These are phyloP conservation scores for Phytophthora idaei DNA, from an alignment of 352 stramenopile genomes.

Conservation along the genomic window DNA sequence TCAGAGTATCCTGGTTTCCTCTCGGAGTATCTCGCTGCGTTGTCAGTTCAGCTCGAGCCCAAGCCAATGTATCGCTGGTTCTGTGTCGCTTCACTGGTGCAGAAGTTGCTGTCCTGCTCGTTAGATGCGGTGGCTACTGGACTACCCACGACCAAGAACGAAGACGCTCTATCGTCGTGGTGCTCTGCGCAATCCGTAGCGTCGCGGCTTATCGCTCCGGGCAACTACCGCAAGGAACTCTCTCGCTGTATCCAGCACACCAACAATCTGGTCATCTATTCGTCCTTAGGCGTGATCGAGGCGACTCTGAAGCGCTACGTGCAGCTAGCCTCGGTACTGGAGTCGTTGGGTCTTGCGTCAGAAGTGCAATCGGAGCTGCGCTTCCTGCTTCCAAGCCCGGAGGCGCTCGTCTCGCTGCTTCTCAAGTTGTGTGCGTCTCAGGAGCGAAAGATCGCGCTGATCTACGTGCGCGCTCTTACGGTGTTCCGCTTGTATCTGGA, in stretches of 20 bases:
- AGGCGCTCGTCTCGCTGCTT: conserved; percentile 80
- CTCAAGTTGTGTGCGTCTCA: conserved; percentile 68
- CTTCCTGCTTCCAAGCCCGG: conserved; percentile 73
- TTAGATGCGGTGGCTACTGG: conserved; percentile 44
- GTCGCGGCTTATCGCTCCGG: conserved; percentile 66
- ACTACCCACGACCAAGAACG: conserved; percentile 22
- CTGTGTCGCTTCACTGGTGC: conserved; percentile 67
- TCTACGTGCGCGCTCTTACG: conserved; percentile 76
- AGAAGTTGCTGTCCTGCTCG: conserved; percentile 64
- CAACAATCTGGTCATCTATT: conserved; percentile 81
- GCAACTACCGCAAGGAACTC: conserved; percentile 80
- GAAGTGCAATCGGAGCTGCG: conserved; percentile 75
- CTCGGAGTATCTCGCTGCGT: conserved; percentile 59
- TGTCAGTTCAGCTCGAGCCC: conserved; percentile 75
- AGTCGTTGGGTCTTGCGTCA: conserved; percentile 14
- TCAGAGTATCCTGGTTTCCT: conserved; percentile 64
- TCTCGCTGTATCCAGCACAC: conserved; percentile 80
- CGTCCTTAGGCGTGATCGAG: conserved; percentile 70
- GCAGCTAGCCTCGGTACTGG: conserved; percentile 38
- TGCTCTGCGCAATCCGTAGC: conserved; percentile 59
- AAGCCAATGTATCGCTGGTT: conserved; percentile 84
- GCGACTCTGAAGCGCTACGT: conserved; percentile 61
- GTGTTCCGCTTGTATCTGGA: conserved; percentile 81
- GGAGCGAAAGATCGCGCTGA: conserved; percentile 47
- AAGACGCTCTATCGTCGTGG: conserved; percentile 33